Evolutionary conservation across 768 basidiomycete genomes (phyloP), one percentile per base, ranked within the genome.

Genomic region (Daedaleopsis sinensis): DNA sequence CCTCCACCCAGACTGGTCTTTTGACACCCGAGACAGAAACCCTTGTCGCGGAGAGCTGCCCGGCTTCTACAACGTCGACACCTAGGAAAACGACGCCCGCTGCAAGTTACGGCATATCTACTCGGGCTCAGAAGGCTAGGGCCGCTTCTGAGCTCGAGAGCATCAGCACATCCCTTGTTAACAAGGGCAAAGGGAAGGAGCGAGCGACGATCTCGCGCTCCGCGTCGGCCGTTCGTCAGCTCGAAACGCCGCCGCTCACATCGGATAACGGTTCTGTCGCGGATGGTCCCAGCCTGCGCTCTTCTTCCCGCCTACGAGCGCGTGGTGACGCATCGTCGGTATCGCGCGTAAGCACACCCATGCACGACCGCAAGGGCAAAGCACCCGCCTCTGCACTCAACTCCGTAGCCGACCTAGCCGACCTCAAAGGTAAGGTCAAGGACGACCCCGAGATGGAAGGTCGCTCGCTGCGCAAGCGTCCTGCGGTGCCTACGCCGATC

Each of bases 71-170:
- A 15, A 23, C 54, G 4, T 57, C 65, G 23, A 65, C 59, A 6
- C 63, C 63, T 1, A 43, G 63, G 5, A 60, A 61, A 47, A 59
- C 56, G 18, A 60, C 63, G 37, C 63, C 63, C 23, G 47, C 65
- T 13, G 42, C 61, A 7, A 44, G 80, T 27, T 83, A 81, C 67
- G 83, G 84, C 49, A 87, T 88, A 50, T 78, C 85, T 35, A 84
- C 86, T 39, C 85, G 86, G 50, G 67, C 78, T 71, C 58, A 87
- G 84, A 85, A 82, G 67, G 78, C 77, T 16, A 72, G 74, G 44
- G 68, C 71, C 68, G 73, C 62, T 42, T 64, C 66, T 66, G 71
- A 61, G 59, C 56, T 66, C 6, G 64, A 58, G 23, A 65, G 68
- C 55, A 49, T 58, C 46, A 59, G 62, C 52, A 43, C 58, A 5